Conservation (phyloP, 306 rosid genomes). For the Casuarina glauca region DNA sequence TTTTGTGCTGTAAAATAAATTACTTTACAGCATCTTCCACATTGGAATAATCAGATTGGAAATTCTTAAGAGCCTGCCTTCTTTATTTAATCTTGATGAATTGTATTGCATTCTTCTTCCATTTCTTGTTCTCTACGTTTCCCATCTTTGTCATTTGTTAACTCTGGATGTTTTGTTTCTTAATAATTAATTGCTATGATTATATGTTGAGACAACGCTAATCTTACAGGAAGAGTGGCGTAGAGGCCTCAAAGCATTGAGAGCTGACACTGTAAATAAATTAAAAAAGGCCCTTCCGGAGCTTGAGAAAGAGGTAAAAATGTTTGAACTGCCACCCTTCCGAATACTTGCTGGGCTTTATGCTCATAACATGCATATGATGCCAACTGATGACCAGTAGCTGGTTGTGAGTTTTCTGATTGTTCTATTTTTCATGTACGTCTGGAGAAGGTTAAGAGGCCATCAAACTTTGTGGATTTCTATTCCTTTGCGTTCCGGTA, state of each 20-base stretch:
- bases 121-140: not conserved
- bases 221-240: conserved; percentile 91
- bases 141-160: not conserved
- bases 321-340: conserved; percentile 17
- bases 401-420: conserved; percentile 26
- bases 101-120: not conserved
- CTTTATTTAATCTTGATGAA: not conserved
- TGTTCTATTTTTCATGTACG: conserved; percentile 26
- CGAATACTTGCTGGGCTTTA: conserved; percentile 7
- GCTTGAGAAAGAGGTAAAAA: conserved; percentile 85
- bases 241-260: conserved; percentile 79
- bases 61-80: too few species aligned
- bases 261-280: conserved; percentile 82
- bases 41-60: too few species aligned
- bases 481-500: conserved; percentile 88
- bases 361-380: not conserved
- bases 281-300: conserved; percentile 92
- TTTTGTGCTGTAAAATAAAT: too few species aligned
- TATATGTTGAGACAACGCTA: conserved; percentile 25
- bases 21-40: too few species aligned
- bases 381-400: conserved; percentile 14
- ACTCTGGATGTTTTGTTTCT: not conserved
- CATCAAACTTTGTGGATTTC: conserved; percentile 82
- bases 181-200: not conserved
- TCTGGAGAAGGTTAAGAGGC: conserved; percentile 72